Evolutionary conservation across 495 filamentous ascomycete genomes (phyloP), one percentile per base, ranked within the genome.

Genomic region (Penicillium daleae): DNA sequence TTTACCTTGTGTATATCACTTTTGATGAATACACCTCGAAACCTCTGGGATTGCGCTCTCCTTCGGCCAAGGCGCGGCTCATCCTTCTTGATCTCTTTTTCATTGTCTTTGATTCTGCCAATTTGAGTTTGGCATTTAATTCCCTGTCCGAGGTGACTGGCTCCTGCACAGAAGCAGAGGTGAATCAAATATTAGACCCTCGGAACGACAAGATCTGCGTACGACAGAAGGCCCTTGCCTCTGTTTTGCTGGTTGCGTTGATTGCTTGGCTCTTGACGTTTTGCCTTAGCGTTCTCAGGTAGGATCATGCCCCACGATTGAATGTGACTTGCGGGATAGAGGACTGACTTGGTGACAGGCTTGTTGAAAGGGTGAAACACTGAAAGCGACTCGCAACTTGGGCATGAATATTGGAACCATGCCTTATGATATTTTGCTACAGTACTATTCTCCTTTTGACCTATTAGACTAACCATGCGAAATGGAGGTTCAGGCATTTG

Each of bases 11-110:
- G 54, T 98, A 97, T 74, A 94, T 99, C 74, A 96, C 92, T 3
- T 97, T 89, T 75, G 95, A 99, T 72, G 95, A 99, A 75, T 98
- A 97, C 75, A 93, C 91, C 4, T 88, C 92, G 19, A 96, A 97
- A 70, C 95, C 95, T 4, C 79, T 99, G 33, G 95, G 95, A 6
- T 79, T 99, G 59, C 89, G 95, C 29, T 87, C 86, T 6, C 86
- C 92, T 2, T 87, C 86, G 37, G 88, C 92, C 22, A 98, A 98
- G 71, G 89, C 96, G 66, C 85, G 90, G 22, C 84, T 99, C 33
- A 85, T 97, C 55, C 86, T 99, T 59, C 83, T 97, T 61, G 95
- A 99, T 76, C 82, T 98, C 3, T 85, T 97, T 71, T 99, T 99
- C 73, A 96, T 99, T 65, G 91, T 97, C 29, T 96, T 99, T 74